Evolutionary conservation across 306 rosid species (phyloP).

Genomic region (Heteromeles arbutifolia): DNA sequence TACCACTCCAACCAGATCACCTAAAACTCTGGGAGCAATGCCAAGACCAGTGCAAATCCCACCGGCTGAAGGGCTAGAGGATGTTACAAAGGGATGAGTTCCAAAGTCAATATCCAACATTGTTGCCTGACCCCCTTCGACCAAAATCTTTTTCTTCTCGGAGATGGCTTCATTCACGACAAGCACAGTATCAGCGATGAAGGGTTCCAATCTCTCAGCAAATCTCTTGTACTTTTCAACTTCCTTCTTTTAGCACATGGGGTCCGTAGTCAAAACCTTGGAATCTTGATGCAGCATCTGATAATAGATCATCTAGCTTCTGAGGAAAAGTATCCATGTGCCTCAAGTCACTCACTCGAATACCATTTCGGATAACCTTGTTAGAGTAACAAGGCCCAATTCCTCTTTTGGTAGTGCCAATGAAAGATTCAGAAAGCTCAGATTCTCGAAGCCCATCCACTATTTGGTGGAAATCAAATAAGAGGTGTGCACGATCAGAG

Average conservation of each 20-base stretch:
- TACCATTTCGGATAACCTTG: constrained; percentile 82
- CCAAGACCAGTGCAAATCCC: constrained; percentile 98
- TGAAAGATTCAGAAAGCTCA: constrained; percentile 85
- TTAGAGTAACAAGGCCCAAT: constrained; percentile 93
- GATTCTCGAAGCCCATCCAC: constrained; percentile 90
- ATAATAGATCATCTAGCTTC: constrained; percentile 66
- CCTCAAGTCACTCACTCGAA: constrained; percentile 87
- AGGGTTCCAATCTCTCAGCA: constrained; percentile 92
- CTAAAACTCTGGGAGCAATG: constrained; percentile 78
- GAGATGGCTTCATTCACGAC: constrained; percentile 75
- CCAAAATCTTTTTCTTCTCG: constrained; percentile 77
- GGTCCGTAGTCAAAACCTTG: constrained; percentile 62
- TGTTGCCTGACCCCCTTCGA: constrained; percentile 97
- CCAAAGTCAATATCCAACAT: constrained; percentile 97
- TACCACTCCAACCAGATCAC: constrained; percentile 95
- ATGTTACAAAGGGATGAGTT: constrained; percentile 91
- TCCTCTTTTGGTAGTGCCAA: constrained; percentile 97
- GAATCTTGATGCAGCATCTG: constrained; percentile 77
- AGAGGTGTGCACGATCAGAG: constrained; percentile 84
- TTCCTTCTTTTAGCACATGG: constrained; percentile 71
- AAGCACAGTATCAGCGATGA: constrained; percentile 68
- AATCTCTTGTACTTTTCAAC: constrained; percentile 84
- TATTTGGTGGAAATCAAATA: constrained; percentile 88
- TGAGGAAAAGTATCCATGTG: constrained; percentile 81
- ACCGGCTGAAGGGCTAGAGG: constrained; percentile 93